A percentile compares a stretch with the other conserved stretches of the same genome.
Evolutionary conservation across 805 yeast genomes (phyloP).

Genomic region (Saccharomycopsis sp.): DNA sequence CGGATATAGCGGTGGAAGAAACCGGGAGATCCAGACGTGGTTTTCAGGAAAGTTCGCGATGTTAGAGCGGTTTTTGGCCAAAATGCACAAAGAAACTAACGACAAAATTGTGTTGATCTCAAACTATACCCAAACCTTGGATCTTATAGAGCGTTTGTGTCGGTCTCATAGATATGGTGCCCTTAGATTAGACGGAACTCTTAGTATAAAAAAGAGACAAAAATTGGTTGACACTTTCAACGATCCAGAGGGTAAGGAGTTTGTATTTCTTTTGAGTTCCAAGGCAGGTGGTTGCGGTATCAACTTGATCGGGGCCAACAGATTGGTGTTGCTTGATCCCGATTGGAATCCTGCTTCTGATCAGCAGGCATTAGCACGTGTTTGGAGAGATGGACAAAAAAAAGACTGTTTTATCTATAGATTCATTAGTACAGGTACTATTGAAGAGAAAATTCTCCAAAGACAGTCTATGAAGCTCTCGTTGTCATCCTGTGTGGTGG

Average conservation of each 20-base stretch:
- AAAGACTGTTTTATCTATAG: conserved; percentile 94
- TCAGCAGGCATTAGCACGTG: conserved; percentile 95
- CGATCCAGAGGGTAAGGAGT: conserved; percentile 82
- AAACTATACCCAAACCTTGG: conserved; percentile 91
- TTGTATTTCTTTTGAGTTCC: conserved; percentile 81
- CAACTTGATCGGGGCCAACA: conserved; percentile 91
- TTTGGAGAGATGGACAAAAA: conserved; percentile 98
- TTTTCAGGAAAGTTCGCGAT: conserved; percentile 82
- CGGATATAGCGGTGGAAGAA: conserved; percentile 42
- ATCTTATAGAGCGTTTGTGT: conserved; percentile 83
- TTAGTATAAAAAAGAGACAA: conserved; percentile 88
- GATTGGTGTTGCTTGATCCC: conserved; percentile 78
- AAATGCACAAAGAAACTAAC: conserved; percentile 73
- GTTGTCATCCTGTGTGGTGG: conserved; percentile 92
- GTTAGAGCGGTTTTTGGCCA: conserved; percentile 73
- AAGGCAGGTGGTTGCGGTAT: conserved; percentile 99
- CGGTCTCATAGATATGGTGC: conserved; percentile 66
- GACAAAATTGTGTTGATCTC: conserved; percentile 94
- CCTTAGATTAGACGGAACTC: conserved; percentile 84
- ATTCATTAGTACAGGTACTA: conserved; percentile 89
- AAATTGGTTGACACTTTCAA: conserved; percentile 87
- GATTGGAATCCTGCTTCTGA: conserved; percentile 99
- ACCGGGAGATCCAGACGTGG: conserved; percentile 67
- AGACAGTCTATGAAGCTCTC: conserved; percentile 92
- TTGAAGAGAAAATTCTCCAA: conserved; percentile 94